Base-by-base conservation (phyloP, 2,329 filamentous ascomycete species). In the Cryoendolithus antarcticus region DNA sequence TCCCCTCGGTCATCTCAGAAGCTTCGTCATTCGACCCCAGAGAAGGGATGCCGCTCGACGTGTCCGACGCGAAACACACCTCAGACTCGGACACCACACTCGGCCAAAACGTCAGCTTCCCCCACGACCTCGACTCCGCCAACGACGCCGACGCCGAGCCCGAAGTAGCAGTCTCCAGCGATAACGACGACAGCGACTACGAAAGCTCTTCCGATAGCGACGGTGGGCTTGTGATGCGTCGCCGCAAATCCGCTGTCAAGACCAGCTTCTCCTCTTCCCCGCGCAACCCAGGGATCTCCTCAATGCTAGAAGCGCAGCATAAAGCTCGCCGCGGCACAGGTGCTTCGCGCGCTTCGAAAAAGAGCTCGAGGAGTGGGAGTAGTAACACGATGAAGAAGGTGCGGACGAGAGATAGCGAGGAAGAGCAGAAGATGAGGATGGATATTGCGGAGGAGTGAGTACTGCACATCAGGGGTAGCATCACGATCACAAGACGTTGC, bases 361-460 rank as follows among this genome's bases (percentile, higher is more conserved):
- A 58, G 61, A 54, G 62, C 30, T 60, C 57, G 8, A 59, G 67
- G 29, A 69, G 65, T 46, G 66, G 65, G 15, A 69, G 66, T 49
- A 67, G 64, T 45, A 65, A 66, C 27, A 70, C 67, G 6, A 64
- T 69, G 48, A 69, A 69, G 51, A 69, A 69, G 48, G 55, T 68
- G 9, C 55, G 57, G 37, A 56, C 51, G n/a, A 39, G 51, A 13
- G 51, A 54, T 24, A 53, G 50, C 28, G 42, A 39, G 21, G 51
- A 54, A 13, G 50, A 51, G 30, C 41, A 44, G 12, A 43, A 39
- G 31, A 41, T 41, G 12, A 40, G 42, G 11, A 30, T 45, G 37
- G 48, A 50, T 34, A 50, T 49, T 30, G 39, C 40, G 35, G 47
- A 50, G 35, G 49, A 52, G 37, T 50, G 44, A 48, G 24, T 27